A percentile compares a stretch with the other conserved stretches of the same genome.
Conservation (phyloP, 805 yeast genomes). For the Spathaspora hagerdaliae region DNA sequence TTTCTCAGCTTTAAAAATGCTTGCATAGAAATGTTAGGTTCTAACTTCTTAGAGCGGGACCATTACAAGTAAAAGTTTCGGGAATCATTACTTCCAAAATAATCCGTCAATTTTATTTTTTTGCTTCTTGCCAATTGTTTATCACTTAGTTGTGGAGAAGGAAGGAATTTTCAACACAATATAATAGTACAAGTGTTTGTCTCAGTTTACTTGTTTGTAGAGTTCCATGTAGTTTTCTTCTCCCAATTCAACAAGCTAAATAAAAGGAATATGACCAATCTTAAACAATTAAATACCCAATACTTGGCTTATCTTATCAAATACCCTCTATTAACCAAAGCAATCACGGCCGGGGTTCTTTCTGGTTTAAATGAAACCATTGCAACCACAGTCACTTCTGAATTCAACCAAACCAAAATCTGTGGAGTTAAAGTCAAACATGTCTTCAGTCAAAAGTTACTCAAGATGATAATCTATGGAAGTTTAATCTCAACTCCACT, state of each 20-base stretch:
- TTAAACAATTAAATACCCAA: slow-evolving; percentile 15
- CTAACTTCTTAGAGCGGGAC: too few species aligned
- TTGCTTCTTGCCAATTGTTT: too few species aligned
- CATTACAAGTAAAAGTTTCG: too few species aligned
- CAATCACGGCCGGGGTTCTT: slow-evolving; percentile 53
- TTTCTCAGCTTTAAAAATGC: too few species aligned
- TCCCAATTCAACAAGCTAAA: not conserved
- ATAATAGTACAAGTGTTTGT: too few species aligned
- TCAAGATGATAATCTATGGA: slow-evolving; percentile 56
- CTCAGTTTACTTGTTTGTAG: too few species aligned
- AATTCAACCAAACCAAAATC: slow-evolving; percentile 22
- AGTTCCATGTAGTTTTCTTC: too few species aligned
- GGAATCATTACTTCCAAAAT: too few species aligned
- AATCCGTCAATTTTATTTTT: too few species aligned
- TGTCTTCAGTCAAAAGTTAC: slow-evolving; percentile 41
- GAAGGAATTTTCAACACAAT: not conserved
- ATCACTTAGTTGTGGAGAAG: too few species aligned
- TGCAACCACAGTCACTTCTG: slow-evolving; percentile 49
- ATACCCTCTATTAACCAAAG: slow-evolving; percentile 57
- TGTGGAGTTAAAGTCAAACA: slow-evolving; percentile 28
- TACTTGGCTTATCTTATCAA: slow-evolving; percentile 37
- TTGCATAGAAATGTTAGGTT: too few species aligned
- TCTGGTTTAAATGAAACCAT: slow-evolving; percentile 55
- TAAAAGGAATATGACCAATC: not conserved
- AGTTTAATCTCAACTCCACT: slow-evolving; percentile 53